A percentile compares a stretch with the other conserved stretches of the same genome.
Evolutionary conservation across 176 grass and related monocot genomes (phyloP).

Genomic region (Metroxylon sagu): DNA sequence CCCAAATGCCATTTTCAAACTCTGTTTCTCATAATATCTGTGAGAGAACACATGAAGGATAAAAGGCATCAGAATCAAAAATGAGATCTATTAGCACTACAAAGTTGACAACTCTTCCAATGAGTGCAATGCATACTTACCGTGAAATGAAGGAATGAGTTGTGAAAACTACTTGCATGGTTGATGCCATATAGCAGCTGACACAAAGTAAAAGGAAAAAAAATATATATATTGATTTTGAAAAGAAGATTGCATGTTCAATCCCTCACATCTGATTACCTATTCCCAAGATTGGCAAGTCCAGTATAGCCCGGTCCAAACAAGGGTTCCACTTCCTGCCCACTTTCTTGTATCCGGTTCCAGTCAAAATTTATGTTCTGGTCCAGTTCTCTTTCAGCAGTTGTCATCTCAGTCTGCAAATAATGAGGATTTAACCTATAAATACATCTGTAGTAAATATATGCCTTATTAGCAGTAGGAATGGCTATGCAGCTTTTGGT

Average conservation of each 20-base stretch:
- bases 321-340: conserved; percentile 63
- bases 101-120: background rate
- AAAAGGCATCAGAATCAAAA: background rate
- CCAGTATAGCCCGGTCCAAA: conserved; percentile 97
- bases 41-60: conserved; percentile 6
- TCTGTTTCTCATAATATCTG: conserved; percentile 84
- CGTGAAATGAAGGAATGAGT: conserved; percentile 66
- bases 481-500: too few species aligned
- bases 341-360: conserved; percentile 98
- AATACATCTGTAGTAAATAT: too few species aligned
- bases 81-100: background rate
- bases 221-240: conserved; percentile 4
- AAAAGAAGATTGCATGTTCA: background rate
- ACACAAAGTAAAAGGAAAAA: conserved; percentile 15
- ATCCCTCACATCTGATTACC: conserved; percentile 29
- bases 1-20: conserved; percentile 74
- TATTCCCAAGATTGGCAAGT: conserved; percentile 88
- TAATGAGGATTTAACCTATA: too few species aligned
- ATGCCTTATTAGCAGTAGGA: too few species aligned
- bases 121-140: conserved; percentile 24
- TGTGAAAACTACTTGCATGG: conserved; percentile 94
- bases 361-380: conserved; percentile 96
- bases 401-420: conserved; percentile 96
- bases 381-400: conserved; percentile 98
- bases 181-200: conserved; percentile 97